phyloP scores from a whole-genome alignment of 2,329 filamentous ascomycete species.

The Beauveria varroae region DNA sequence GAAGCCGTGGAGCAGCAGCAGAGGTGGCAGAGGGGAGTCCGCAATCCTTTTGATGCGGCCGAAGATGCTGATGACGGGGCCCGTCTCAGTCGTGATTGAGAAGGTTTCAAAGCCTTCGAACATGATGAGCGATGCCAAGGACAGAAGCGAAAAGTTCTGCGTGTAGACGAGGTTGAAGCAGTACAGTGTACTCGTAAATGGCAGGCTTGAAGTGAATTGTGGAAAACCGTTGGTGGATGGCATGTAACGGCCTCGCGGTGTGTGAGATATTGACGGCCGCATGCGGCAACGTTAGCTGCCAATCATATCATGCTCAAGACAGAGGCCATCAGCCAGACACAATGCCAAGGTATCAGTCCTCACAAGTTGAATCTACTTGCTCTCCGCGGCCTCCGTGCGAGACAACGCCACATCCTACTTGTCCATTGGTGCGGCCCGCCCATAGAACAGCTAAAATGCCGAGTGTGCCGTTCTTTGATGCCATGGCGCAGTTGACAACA shows the following conservation, averaged over 20 bases:
- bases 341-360: background rate
- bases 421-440: background rate
- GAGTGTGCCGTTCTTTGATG: background rate
- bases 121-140: slow-evolving; percentile 19
- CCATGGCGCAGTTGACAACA: no score
- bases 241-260: no score
- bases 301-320: no score
- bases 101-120: slow-evolving; percentile 33
- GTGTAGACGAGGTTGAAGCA: background rate
- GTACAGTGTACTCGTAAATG: no score
- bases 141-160: background rate
- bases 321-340: background rate
- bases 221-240: no score
- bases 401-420: background rate
- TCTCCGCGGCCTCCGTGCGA: background rate
- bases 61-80: slow-evolving; percentile 33
- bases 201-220: no score
- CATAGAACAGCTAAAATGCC: background rate
- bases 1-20: slow-evolving; percentile 45
- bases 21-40: slow-evolving; percentile 26
- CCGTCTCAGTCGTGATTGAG: slow-evolving; percentile 27
- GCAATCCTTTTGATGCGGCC: slow-evolving; percentile 30
- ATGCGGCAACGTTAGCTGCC: no score
- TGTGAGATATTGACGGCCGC: no score
- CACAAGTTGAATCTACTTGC: no score